phyloP scores from a whole-genome alignment of 768 basidiomycete genomes.

The Macrolepiota albuminosa region DNA sequence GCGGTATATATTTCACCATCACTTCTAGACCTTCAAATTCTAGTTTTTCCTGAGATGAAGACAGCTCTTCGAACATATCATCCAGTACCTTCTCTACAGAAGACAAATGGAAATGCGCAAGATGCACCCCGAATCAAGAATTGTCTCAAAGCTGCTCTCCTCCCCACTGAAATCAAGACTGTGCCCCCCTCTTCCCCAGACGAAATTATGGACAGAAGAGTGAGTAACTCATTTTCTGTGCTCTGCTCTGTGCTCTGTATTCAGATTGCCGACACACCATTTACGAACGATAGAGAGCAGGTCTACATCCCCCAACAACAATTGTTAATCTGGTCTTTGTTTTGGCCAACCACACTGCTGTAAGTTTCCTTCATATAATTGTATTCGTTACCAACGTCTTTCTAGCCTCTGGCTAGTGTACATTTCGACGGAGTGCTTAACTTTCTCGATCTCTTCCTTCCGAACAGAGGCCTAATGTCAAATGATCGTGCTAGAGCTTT shows the following conservation, averaged over 20 bases:
- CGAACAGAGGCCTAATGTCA: slow-evolving; percentile 62
- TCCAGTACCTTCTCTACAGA: slow-evolving; percentile 85
- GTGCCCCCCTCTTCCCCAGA: slow-evolving; percentile 69
- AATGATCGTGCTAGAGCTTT: slow-evolving; percentile 72
- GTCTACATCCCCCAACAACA: slow-evolving; percentile 73
- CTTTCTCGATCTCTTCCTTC: slow-evolving; percentile 83
- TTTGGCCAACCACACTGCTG: slow-evolving; percentile 71
- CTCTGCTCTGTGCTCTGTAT: slow-evolving; percentile 2
- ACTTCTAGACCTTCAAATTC: slow-evolving; percentile 11
- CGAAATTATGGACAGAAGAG: slow-evolving; percentile 65
- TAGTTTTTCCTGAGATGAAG: slow-evolving; percentile 93
- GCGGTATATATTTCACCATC: slow-evolving; percentile 2
- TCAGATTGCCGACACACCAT: slow-evolving; percentile 7
- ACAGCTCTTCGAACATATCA: slow-evolving; percentile 87
- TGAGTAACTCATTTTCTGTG: slow-evolving; percentile 29
- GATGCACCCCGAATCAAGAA: slow-evolving; percentile 93
- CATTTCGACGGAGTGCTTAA: slow-evolving; percentile 76
- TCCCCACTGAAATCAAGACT: slow-evolving; percentile 62
- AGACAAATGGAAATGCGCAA: slow-evolving; percentile 83
- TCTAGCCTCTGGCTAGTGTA: slow-evolving; percentile 51
- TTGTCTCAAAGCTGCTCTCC: slow-evolving; percentile 75
- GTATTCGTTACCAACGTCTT: slow-evolving; percentile 6
- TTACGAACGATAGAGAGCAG: slow-evolving; percentile 40
- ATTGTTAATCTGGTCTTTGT: slow-evolving; percentile 85
- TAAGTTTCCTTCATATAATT: slow-evolving; percentile 30